Evolutionary conservation across 768 basidiomycete genomes (phyloP), one percentile per base, ranked within the genome.

Genomic region (Calocera cornea): DNA sequence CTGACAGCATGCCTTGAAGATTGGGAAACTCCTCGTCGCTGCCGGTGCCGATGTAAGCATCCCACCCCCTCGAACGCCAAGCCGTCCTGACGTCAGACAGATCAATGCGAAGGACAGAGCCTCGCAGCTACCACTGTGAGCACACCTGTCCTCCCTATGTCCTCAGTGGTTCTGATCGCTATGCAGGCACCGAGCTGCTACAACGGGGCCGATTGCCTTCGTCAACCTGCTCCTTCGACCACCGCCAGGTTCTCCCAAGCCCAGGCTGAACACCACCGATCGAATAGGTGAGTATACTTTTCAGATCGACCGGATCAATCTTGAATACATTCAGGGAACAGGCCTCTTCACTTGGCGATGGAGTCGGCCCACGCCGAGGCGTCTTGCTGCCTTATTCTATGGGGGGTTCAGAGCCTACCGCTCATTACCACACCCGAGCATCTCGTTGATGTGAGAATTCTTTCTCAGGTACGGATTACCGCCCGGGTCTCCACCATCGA

Each of bases 311-410:
- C 41, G 33, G 44, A n/a, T n/a, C n/a, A n/a, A n/a, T n/a, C n/a
- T n/a, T n/a, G n/a, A 27, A 49, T 69, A 66, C 67, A 67, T 33
- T 68, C 73, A 90, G 95, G 95, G 64, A 97, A 97, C 74, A 97
- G 95, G 1, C 93, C 97, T 1, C 79, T 99, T 40, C 97, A 99
- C 81, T 84, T 99, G 34, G 95, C 95, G 19, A 89, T 99, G 88
- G 95, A 99, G 73, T 93, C 90, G 66, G 95, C 88, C 17, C 90
- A 97, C 74, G 95, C 91, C 17, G 87, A 92, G 74, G 89, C 87
- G 17, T n/a, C n/a, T n/a, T n/a, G n/a, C n/a, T n/a, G n/a, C n/a
- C n/a, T n/a, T n/a, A n/a, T n/a, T n/a, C n/a, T n/a, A n/a, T n/a
- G n/a, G n/a, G n/a, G n/a, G n/a, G n/a, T n/a, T n/a, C n/a, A n/a